Percentiles rank a stretch among this genome's conserved stretches.
These are phyloP conservation scores for Umbilicus rupestris DNA, from an alignment of 164 flowering plant species.

Conservation along the genomic window DNA sequence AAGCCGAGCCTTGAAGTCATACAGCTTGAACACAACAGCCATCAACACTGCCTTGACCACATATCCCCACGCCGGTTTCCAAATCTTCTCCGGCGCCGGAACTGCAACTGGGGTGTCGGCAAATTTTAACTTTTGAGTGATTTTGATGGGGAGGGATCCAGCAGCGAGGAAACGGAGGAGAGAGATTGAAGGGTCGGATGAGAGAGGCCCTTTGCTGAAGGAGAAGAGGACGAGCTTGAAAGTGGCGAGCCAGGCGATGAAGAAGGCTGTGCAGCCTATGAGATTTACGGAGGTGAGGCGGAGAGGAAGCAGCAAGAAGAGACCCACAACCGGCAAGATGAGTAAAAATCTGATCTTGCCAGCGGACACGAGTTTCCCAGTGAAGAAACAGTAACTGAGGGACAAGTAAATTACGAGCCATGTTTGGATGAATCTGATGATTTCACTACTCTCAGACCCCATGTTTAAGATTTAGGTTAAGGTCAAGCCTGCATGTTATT, in stretches of 20 bases:
- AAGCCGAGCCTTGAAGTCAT: slow-evolving; percentile 18
- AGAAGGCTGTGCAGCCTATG: slow-evolving; percentile 24
- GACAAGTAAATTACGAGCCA: slow-evolving; percentile 23
- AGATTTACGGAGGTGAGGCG: slow-evolving; percentile 22
- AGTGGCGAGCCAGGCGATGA: slow-evolving; percentile 51
- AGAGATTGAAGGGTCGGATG: slow-evolving; percentile 17
- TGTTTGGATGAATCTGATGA: slow-evolving; percentile 28
- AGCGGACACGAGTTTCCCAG: slow-evolving; percentile 19
- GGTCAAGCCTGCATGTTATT: too few relatives aligned
- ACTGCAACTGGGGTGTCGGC: not conserved
- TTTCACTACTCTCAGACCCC: too few relatives aligned
- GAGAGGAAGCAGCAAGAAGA: slow-evolving; percentile 40
- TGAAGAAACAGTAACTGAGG: slow-evolving; percentile 28
- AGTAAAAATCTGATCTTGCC: slow-evolving; percentile 28
- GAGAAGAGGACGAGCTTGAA: slow-evolving; percentile 48
- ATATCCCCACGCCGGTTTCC: slow-evolving; percentile 18
- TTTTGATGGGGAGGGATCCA: slow-evolving; percentile 39
- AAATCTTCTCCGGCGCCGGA: not conserved
- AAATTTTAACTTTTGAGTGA: not conserved
- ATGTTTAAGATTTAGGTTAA: too few relatives aligned
- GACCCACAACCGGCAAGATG: slow-evolving; percentile 30
- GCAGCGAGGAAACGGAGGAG: slow-evolving; percentile 23
- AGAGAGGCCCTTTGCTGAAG: slow-evolving; percentile 33
- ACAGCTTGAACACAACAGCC: slow-evolving; percentile 12
- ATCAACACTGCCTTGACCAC: slow-evolving; percentile 16